Evolutionary conservation across 257 asterid genomes (phyloP), one percentile per base, ranked within the genome.

Genomic region (Solanum megistacrolobum): DNA sequence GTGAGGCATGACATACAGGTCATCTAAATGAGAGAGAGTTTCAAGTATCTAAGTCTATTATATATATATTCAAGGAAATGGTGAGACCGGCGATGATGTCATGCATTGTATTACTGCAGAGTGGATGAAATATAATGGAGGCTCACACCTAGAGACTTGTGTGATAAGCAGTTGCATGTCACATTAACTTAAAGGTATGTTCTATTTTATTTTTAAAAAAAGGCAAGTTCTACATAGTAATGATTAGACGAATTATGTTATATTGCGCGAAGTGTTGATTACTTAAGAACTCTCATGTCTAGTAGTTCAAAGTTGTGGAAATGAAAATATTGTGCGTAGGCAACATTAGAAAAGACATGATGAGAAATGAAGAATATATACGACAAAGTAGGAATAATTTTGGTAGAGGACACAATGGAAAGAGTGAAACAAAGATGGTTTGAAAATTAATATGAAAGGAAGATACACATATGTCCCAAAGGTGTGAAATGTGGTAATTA

Each of bases 31-130:
- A 2, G 7, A 12, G 8, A 6, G 0, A 25, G 20, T 66, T 66
- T 66, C 9, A 66, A 25, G 72, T 25, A 58, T 0, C 0, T 25
- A 1, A 12, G 9, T 25, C 0, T 27, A 66, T 66, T 25, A 25
- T 12, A 48, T 25, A 65, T 11, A 48, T 16, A 5, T 52, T 0
- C 32, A 66, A 27, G 14, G 0, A 2, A 12, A 25, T 11, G 0
- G 7, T 6, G 20, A 66, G 1, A 66, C 1, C 5, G 35, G 1
- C 4, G 2, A 25, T 66, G 9, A 12, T 25, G 5, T 0, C 20
- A 25, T 20, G 5, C 35, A 66, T 2, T 0, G 0, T 11, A 23
- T 66, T 66, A 1, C 0, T 12, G 9, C 0, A 25, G 2, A 13
- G 20, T 5, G 34, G 9, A 66, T 25, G 5, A 66, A 1, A 12